Evolutionary conservation across 192 early-diverging fungal species (phyloP), one percentile per base, ranked within the genome.

Genomic region (Geranomyces michiganensis): DNA sequence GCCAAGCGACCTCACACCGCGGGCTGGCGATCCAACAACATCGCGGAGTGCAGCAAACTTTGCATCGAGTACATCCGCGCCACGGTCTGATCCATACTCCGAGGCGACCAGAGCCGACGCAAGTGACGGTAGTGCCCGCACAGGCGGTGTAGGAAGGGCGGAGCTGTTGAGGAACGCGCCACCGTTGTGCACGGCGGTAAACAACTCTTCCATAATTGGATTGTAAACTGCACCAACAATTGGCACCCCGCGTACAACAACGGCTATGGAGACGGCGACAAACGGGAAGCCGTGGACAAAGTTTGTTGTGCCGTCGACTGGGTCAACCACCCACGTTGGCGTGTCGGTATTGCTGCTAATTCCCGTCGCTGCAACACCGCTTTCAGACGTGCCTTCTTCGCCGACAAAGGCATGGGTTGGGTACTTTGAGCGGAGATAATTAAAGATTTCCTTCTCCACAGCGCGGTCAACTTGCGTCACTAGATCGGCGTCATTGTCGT

Each of bases 251-350:
- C 89, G 82, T 56, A 93, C 78, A 0, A 90, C 82, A 64, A 99
- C 74, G 1, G 85, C 94, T 59, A 99, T 94, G n/a, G 90, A 93
- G 51, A 96, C 86, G 59, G 88, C 87, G 4, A 92, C 90, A 77
- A 88, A 96, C 0, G 93, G 96, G 66, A 94, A 92, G 12, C 82
- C 78, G 59, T 84, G 76, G 22, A 77, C 82, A 74, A 81, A 82
- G 67, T 79, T 87, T 29, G 68, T 78, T 0, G 77, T 78, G 15
- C 78, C 82, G 53, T 83, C 89, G 67, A 93, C 88, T 0, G 95
- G 95, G 70, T 97, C 93, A 22, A 96, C 90, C 51, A 95, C 89
- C 93, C 94, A 95, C 0, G 94, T 94, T 14, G 92, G 93, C 17
- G 85, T 82, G 68, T 91, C 72, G 21, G 89, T 89, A 9, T 64